Base-by-base conservation (phyloP, 1,284 basidiomycete species). In the Tylopilus sp. region DNA sequence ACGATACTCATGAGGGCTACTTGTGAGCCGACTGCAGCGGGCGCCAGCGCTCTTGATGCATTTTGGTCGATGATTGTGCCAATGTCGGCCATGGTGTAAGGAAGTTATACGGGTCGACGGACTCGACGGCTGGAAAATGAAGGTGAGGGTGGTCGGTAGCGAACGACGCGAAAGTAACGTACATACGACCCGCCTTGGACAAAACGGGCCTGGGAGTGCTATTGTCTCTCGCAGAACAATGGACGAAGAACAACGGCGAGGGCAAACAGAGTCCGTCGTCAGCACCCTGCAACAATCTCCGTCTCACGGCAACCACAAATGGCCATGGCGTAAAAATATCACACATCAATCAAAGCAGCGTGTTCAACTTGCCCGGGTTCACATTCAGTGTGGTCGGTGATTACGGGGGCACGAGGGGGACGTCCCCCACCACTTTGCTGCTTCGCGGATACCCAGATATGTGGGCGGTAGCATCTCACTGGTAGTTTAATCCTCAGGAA, bases 11-110 rank as follows among this genome's bases (percentile, higher is more conserved):
- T 91, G 42, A 92, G 73, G 31, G 75, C 82, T 53, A 93, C 80
- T 74, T 97, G 94, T 20, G 86, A 86, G 54, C 81, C 87, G 24
- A 96, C 92, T 53, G 92, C 90, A 57, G 80, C 80, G 73, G 91
- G 89, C 78, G 83, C 84, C 80, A 88, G 79, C 74, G 80, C 74
- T 74, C 80, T 76, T 43, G 69, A 58, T 40, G 77, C 70, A 49
- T 77, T 78, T 52, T 74, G 64, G 50, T 71, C 65, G 65, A 83
- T 73, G 53, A 84, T 67, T 36, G 75, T 48, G 41, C 69, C 70
- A 40, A 79, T 76, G 60, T 73, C 46, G 48, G 65, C 66, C 78
- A 80, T 79, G 45, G 45, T 65, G 43, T 28, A 33, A 45, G 32
- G 51, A 45, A 39, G 50, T 46, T 44, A 56, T 54, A 42, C 35